These are phyloP conservation scores for Debaryomycetaceae sp. DNA, from an alignment of 1,139 yeast species.

Conservation along the genomic window DNA sequence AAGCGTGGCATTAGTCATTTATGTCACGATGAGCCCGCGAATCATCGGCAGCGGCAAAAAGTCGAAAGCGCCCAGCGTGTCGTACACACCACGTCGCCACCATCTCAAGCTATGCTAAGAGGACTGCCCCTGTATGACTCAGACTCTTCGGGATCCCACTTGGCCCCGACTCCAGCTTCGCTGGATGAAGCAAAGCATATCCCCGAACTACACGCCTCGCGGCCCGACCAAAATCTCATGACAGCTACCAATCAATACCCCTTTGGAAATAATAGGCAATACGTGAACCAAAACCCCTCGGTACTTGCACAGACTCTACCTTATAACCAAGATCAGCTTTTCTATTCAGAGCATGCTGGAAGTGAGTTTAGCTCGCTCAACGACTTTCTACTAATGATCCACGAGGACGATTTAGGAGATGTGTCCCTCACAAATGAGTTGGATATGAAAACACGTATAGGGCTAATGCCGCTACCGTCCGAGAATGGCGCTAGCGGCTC, in stretches of 20 bases:
- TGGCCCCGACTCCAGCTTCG: background rate
- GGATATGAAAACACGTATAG: constrained; percentile 9
- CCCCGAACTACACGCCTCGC: background rate
- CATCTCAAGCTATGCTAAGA: background rate
- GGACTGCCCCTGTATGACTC: constrained; percentile 1
- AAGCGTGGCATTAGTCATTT: constrained; percentile 83
- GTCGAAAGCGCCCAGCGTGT: constrained; percentile 18
- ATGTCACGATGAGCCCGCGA: constrained; percentile 70
- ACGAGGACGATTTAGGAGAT: constrained; percentile 61
- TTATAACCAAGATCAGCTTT: constrained; percentile 61
- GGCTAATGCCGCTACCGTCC: background rate
- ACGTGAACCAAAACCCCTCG: constrained; percentile 8
- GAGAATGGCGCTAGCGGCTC: constrained; percentile 1
- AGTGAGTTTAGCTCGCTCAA: constrained; percentile 85
- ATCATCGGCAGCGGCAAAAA: constrained; percentile 30
- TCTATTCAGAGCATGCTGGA: constrained; percentile 86
- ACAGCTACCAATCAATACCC: background rate
- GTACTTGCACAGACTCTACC: constrained; percentile 35
- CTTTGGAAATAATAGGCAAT: constrained; percentile 1
- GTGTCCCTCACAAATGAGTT: constrained; percentile 28
- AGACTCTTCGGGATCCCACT: background rate
- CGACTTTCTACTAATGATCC: constrained; percentile 83
- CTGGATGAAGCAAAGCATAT: too few relatives aligned
- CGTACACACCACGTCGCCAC: constrained; percentile 2
- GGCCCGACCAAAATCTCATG: too few relatives aligned